Evolutionary conservation across 169 alveolate species (phyloP).

Genomic region (Cryptosporidium parvum): DNA sequence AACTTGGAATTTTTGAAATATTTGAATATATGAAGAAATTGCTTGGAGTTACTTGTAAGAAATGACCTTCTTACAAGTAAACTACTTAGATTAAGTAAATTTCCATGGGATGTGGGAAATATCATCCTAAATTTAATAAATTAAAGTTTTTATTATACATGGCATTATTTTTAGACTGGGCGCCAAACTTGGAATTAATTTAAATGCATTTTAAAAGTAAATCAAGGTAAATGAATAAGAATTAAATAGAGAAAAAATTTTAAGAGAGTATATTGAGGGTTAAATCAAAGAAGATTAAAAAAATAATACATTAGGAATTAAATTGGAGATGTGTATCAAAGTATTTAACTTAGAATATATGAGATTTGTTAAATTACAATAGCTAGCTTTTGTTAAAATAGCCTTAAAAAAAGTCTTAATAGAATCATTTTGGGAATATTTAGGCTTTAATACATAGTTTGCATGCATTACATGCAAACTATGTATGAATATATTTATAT

Average conservation of each 20-base stretch:
- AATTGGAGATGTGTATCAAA: background rate
- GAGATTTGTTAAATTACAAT: background rate
- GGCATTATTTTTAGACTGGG: conserved; percentile 9
- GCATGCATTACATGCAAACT: too few species aligned
- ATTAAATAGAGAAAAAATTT: too few species aligned
- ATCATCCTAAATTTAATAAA: background rate
- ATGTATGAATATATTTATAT: background rate
- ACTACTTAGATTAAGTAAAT: background rate
- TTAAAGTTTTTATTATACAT: conserved; percentile 1
- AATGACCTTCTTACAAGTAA: background rate
- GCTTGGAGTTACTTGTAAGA: background rate
- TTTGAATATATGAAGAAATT: background rate
- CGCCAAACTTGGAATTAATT: background rate
- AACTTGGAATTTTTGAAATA: background rate
- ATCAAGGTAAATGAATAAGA: background rate
- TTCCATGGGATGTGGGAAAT: background rate
- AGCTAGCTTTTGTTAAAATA: background rate
- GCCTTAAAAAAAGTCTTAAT: background rate
- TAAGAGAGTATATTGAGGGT: too few species aligned
- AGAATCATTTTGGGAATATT: too few species aligned
- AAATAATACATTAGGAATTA: background rate
- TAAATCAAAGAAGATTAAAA: too few species aligned
- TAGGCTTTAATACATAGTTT: background rate
- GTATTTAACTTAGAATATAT: background rate
- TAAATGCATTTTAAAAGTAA: background rate